Conservation (phyloP, 2,329 filamentous ascomycete species). For the Teratosphaeria zuluensis region DNA sequence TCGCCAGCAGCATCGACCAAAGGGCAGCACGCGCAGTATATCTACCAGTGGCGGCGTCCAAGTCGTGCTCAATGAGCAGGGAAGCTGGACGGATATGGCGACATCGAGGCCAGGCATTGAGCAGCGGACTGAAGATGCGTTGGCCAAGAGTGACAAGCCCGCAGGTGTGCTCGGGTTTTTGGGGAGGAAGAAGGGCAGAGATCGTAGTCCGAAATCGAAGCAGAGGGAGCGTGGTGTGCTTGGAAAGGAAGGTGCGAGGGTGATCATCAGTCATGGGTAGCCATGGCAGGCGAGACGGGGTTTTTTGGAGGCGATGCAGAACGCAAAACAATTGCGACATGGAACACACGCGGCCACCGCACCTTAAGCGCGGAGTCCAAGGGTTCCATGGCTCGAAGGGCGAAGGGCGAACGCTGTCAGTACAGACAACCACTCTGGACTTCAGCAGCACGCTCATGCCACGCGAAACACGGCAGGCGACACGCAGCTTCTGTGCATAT, state of each 20-base stretch:
- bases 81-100: conserved; percentile 85
- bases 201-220: conserved; percentile 86
- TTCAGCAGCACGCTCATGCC: neutral
- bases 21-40: conserved; percentile 58
- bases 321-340: neutral
- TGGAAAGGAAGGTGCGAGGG: conserved; percentile 84
- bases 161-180: conserved; percentile 3
- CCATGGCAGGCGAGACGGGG: neutral
- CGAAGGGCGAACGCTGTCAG: too few relatives aligned
- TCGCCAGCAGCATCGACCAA: conserved; percentile 28
- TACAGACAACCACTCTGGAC: neutral
- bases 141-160: neutral
- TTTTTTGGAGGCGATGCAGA: neutral
- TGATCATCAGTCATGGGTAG: conserved; percentile 28
- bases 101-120: conserved; percentile 66
- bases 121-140: neutral
- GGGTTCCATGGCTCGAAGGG: too few relatives aligned
- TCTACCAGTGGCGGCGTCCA: conserved; percentile 78
- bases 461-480: neutral
- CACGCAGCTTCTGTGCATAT: neutral
- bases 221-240: conserved; percentile 69
- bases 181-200: conserved; percentile 46
- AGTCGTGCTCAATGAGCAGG: conserved; percentile 79
- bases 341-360: neutral
- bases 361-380: neutral